Evolutionary conservation across 345 rosid species (phyloP).

Genomic region (Lepidium didymum): DNA sequence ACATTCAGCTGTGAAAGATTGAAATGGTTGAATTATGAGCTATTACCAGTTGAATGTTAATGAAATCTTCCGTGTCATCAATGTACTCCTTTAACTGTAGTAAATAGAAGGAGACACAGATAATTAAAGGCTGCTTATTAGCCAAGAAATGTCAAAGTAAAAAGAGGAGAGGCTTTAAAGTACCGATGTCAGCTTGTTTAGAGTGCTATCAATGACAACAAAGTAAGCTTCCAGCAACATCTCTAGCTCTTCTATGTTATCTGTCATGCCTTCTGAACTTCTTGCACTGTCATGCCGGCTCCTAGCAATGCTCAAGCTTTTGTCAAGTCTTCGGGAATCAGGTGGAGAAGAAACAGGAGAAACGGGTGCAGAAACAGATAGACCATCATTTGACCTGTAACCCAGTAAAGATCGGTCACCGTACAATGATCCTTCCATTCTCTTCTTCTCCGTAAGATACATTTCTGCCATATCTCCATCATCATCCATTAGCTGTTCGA

Average conservation of each 20-base stretch:
- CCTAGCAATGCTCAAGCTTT: conserved; percentile 81
- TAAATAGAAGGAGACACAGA: neutral
- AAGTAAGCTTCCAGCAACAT: conserved; percentile 99
- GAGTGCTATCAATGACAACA: conserved; percentile 91
- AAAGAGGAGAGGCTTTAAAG: neutral
- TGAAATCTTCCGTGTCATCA: conserved; percentile 95
- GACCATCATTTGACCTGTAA: conserved; percentile 66
- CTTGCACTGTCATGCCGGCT: conserved; percentile 88
- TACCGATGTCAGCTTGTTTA: conserved; percentile 97
- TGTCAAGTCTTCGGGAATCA: conserved; percentile 71
- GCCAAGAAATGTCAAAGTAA: neutral
- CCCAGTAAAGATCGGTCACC: conserved; percentile 78
- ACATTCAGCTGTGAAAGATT: neutral
- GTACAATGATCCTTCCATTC: conserved; percentile 70
- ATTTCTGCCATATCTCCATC: conserved; percentile 99
- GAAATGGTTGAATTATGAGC: neutral
- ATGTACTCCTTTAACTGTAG: conserved; percentile 94
- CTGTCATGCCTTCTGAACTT: conserved; percentile 69
- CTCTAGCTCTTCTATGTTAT: conserved; percentile 88
- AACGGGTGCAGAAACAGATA: conserved; percentile 83
- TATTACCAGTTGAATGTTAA: conserved; percentile 88
- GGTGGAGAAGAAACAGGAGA: conserved; percentile 94
- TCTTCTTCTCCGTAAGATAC: conserved; percentile 90
- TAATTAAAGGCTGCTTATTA: neutral
- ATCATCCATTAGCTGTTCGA: conserved; percentile 99